Evolutionary conservation across 306 rosid genomes (phyloP).

Genomic region (Albizia julibrissin): DNA sequence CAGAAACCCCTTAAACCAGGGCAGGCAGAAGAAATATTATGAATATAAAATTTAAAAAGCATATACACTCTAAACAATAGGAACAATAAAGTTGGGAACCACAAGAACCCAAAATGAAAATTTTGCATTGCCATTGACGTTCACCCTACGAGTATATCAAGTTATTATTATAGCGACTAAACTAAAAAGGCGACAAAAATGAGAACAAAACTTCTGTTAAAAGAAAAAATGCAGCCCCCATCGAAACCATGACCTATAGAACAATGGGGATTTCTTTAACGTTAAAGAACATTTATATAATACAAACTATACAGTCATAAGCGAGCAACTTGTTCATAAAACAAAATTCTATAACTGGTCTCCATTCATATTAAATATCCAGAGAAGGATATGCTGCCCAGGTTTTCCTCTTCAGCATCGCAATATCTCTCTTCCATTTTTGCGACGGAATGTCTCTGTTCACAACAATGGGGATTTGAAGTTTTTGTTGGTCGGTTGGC

Average conservation of each 20-base stretch:
- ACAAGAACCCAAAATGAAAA: conserved; percentile 23
- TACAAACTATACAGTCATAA: conserved; percentile 15
- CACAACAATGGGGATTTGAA: conserved; percentile 21
- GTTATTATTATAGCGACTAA: background rate
- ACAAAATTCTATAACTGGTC: conserved; percentile 21
- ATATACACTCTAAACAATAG: background rate
- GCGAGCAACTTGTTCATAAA: conserved; percentile 29
- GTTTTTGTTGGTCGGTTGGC: background rate
- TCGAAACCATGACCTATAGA: background rate
- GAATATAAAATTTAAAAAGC: background rate
- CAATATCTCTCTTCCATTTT: conserved; percentile 1
- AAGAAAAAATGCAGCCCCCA: background rate
- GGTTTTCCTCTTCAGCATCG: conserved; percentile 30
- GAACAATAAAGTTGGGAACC: background rate
- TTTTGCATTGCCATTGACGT: conserved; percentile 16
- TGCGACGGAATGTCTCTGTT: conserved; percentile 15
- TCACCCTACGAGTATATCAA: conserved; percentile 22
- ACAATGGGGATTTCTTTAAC: background rate
- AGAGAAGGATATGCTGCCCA: conserved; percentile 1
- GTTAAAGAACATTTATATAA: background rate
- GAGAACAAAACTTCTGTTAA: background rate
- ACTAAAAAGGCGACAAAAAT: conserved; percentile 33
- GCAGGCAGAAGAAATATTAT: background rate
- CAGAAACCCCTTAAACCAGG: background rate
- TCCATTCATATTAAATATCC: conserved; percentile 32